phyloP scores from a whole-genome alignment of 371 early-diverging fungal genomes.

The Catenaria anguillulae region DNA sequence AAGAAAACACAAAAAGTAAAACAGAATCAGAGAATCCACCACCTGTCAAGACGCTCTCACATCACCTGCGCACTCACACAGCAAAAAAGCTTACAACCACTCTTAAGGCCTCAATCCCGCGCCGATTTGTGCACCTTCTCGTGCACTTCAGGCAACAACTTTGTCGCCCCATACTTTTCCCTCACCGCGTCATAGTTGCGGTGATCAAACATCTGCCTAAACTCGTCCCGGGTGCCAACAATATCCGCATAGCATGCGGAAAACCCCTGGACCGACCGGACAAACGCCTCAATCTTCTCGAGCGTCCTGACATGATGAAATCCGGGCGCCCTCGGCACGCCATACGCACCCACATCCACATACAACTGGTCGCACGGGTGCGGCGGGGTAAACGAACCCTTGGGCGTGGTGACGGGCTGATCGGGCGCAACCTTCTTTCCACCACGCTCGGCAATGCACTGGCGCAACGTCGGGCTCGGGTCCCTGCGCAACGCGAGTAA shows the following conservation, averaged over 20 bases:
- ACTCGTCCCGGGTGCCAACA: slow-evolving; percentile 20
- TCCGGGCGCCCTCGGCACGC: slow-evolving; percentile 11
- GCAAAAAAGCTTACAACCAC: no score
- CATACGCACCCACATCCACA: slow-evolving; percentile 18
- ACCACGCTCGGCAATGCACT: neutral
- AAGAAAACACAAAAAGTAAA: no score
- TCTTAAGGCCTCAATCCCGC: no score
- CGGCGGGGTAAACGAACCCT: neutral
- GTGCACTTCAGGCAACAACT: slow-evolving; percentile 14
- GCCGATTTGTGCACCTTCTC: slow-evolving; percentile 12
- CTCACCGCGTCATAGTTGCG: slow-evolving; percentile 15
- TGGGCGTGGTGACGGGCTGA: neutral
- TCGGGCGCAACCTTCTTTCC: neutral
- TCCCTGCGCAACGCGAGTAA: slow-evolving; percentile 1
- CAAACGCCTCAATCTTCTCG: slow-evolving; percentile 13
- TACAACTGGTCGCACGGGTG: slow-evolving; percentile 10
- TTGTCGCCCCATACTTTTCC: slow-evolving; percentile 11
- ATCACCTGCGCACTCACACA: no score
- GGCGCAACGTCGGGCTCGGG: slow-evolving; percentile 5
- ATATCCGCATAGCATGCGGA: slow-evolving; percentile 24
- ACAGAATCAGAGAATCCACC: no score
- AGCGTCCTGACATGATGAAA: slow-evolving; percentile 9
- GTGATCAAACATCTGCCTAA: slow-evolving; percentile 29
- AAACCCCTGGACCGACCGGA: slow-evolving; percentile 12
- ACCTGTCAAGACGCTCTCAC: no score